These are phyloP conservation scores for Citrullus colocynthis DNA, from an alignment of 306 rosid species.

Conservation along the genomic window DNA sequence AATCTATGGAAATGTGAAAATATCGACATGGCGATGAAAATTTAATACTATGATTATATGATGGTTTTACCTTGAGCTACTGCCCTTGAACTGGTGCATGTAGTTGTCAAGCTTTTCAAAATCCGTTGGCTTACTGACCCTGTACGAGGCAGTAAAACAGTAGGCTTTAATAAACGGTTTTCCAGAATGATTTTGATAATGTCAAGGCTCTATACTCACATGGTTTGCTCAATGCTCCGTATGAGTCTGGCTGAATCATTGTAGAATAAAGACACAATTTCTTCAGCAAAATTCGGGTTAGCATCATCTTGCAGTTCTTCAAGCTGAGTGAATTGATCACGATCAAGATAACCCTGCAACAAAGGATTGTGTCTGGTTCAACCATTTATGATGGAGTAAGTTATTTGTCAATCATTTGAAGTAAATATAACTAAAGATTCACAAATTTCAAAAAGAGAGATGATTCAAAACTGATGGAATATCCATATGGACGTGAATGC, in stretches of 20 bases:
- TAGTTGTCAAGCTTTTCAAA: slow-evolving; percentile 40
- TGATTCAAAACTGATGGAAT: not conserved
- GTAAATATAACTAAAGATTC: not conserved
- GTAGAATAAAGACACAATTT: slow-evolving; percentile 55
- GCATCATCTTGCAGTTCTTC: slow-evolving; percentile 67
- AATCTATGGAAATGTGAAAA: too few relatives aligned
- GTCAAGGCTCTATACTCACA: slow-evolving; percentile 28
- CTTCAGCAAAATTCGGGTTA: slow-evolving; percentile 74
- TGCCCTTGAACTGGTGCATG: slow-evolving; percentile 82
- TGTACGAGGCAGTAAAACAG: slow-evolving; percentile 8
- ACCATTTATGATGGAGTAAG: not conserved
- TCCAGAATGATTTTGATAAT: not conserved
- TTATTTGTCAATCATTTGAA: not conserved
- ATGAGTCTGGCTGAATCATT: slow-evolving; percentile 46
- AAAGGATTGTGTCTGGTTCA: not conserved
- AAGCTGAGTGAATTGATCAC: slow-evolving; percentile 59
- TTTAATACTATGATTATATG: not conserved
- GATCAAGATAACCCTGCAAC: slow-evolving; percentile 55
- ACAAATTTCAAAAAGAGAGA: not conserved
- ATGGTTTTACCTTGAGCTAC: slow-evolving; percentile 47
- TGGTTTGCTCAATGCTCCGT: slow-evolving; percentile 43
- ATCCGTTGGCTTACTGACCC: slow-evolving; percentile 30
- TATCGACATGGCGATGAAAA: too few relatives aligned
- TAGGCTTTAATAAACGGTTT: not conserved
- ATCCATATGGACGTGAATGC: not conserved